Evolutionary conservation across 2,329 filamentous ascomycete genomes (phyloP), one percentile per base, ranked within the genome.

Genomic region (Xylariaceae sp.): DNA sequence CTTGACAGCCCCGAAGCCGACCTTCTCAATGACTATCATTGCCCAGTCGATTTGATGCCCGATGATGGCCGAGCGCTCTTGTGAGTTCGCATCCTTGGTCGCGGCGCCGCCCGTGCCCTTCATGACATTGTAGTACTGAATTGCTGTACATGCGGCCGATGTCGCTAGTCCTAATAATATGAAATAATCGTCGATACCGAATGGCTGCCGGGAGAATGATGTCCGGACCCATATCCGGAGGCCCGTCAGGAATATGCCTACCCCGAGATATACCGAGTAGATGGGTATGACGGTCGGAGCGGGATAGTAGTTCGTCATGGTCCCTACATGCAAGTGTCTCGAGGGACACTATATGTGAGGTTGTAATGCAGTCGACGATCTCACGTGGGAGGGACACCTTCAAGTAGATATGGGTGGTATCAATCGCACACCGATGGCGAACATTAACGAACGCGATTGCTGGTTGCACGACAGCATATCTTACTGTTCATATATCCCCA

Each of bases 1-100:
- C 31, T 57, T 57, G 42, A 50, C 40, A 13, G 78, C 86, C 11
- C 76, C 71, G 38, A 57, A 57, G 12, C 17, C 46, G n/a, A 52
- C 52, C 40, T 57, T 57, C 36, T 57, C 55, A 17, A 57, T 57
- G 1, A 57, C 55, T 40, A 57, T 52, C 52, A 55, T 54, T 11
- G 55, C 55, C 55, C 55, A 57, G 31, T 57, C 55, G 40, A 57
- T 46, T 40, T 57, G 33, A 31, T 52, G 55, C 19, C 51, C 11
- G 31, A 55, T 46, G 14, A 55, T 48, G 46, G 55, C 46, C 45
- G 36, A 48, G n/a, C 40, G 50, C 13, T 45, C 48, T 45, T 22
- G 47, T 31, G 54, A 43, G 28, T 43, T 22, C 19, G 51, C 42
- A 10, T 54, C 48, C 22, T 48, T 46, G 34, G 50, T 51, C 7